These are phyloP conservation scores for Aspergillus indologenus DNA, from an alignment of 495 filamentous ascomycete genomes.

Conservation along the genomic window DNA sequence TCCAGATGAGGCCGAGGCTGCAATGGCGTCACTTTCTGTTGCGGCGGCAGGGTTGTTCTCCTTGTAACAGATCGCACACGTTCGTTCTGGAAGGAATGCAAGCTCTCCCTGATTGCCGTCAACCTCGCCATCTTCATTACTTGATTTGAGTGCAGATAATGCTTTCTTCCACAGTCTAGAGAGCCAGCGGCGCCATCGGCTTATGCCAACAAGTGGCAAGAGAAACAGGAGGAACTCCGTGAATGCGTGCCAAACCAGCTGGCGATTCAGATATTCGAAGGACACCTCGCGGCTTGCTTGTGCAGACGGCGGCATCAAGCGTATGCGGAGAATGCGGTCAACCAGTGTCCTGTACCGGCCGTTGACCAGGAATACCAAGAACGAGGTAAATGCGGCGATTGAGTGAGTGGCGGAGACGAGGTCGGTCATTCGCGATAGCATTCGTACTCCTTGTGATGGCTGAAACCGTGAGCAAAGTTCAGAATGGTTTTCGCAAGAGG, in stretches of 20 bases:
- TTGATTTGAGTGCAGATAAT: conserved; percentile 57
- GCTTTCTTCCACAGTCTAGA: conserved; percentile 76
- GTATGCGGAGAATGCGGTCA: conserved; percentile 81
- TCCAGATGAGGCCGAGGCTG: conserved; percentile 56
- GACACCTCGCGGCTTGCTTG: conserved; percentile 86
- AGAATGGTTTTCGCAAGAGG: too few species aligned
- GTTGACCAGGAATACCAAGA: conserved; percentile 84
- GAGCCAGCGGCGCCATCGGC: conserved; percentile 88
- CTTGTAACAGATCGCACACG: conserved; percentile 96
- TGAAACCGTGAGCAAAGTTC: conserved; percentile 27
- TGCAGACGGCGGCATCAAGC: conserved; percentile 75
- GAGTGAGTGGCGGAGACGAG: conserved; percentile 69
- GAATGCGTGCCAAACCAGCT: conserved; percentile 98
- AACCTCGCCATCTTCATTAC: conserved; percentile 43
- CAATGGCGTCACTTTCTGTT: conserved; percentile 66
- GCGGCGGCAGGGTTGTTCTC: conserved; percentile 73
- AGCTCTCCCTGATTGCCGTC: conserved; percentile 65
- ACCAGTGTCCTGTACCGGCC: conserved; percentile 88
- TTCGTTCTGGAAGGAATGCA: conserved; percentile 83
- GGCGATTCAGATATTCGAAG: conserved; percentile 96
- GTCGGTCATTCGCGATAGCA: conserved; percentile 66
- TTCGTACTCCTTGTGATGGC: conserved; percentile 50
- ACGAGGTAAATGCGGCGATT: conserved; percentile 75
- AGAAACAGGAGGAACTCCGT: conserved; percentile 97
- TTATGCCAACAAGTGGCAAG: conserved; percentile 88